Base-by-base conservation (phyloP, 257 asterid species). In the Anisodus acutangulus region DNA sequence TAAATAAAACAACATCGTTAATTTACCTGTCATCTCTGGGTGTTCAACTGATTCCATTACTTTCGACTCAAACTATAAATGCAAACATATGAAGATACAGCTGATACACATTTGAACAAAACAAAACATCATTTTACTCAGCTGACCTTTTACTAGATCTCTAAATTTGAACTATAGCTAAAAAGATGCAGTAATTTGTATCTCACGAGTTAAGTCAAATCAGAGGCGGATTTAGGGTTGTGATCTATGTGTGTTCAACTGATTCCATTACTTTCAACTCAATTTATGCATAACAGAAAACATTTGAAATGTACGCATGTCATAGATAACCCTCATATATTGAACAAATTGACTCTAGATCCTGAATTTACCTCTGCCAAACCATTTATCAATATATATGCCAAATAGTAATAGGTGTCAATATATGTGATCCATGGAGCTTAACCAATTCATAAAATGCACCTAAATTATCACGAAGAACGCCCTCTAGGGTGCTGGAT, bases 1-100 rank as follows among this genome's bases (percentile, higher is more conserved):
- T 13, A 16, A 26, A 49, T 35, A 53, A 76, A 78, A 53, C 10
- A 78, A 26, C 15, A 26, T 53, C 13, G 53, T 7, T 31, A 31
- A 31, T 31, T 51, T 76, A 13, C 8, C 5, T 58, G 26, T 58
- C 4, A 11, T 68, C 37, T 64, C 1, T 13, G 22, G 35, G 22
- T 0, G 1, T 67, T 67, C 76, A 67, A 67, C 51, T 67, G 76
- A 67, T 13, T n/a, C 12, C 53, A 68, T 37, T 71, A 45, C 57
- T 71, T 71, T 71, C 7, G 37, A n/a, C 37, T 70, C 78, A 41
- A 41, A 70, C 78, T 37, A 68, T 68, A 37, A 3, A 67, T 37
- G 51, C 49, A 67, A 35, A 2, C 39, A 8, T 49, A 37, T 92
- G 94, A 82, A 92, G 95, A 89, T 91, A 94, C 12, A 95, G 91